Base-by-base conservation (phyloP, 495 filamentous ascomycete species). In the Aspergillus homomorphus region DNA sequence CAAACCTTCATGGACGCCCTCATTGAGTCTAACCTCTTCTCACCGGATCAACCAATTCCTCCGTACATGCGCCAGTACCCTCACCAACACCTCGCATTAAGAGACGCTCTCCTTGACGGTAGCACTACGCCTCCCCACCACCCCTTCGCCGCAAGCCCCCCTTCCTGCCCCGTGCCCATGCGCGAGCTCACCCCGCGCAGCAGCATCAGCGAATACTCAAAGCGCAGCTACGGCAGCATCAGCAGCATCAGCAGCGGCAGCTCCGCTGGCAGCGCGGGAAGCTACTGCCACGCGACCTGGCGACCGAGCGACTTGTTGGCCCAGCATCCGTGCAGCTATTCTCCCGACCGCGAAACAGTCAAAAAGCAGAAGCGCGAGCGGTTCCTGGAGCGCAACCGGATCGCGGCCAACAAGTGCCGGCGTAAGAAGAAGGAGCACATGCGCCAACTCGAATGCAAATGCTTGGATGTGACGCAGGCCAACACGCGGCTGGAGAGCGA, bases 351-450 rank as follows among this genome's bases (percentile, higher is more conserved):
- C 48, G 48, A 30, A 0, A 16, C 23, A 4, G 24, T 38, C 7
- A 12, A 51, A 6, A 23, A 19, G 48, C 48, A 28, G 23, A 73
- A 75, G 51, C 69, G 74, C 10, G 71, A 73, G 22, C 76, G 74
- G 78, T 85, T 90, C 69, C 80, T 94, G 18, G 89, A 95, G 67
- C 84, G 89, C 24, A 96, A 96, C 65, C 84, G 91, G 5, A 70
- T 91, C 3, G 91, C 91, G 3, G 91, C 91, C 0, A 90, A 84
- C 71, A 96, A 95, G 62, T 94, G 90, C 65, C 84, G 91, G 2
- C 85, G 88, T 68, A 93, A 93, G 79, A 94, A 94, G 73, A 95
- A 93, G 67, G 82, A 86, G 61, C 87, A 84, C 69, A 85, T 85
- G 7, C 73, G 82, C 44, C 78, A 82, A 22, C 73, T 90, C 2